Conservation (phyloP, 495 filamentous ascomycete genomes). For the Penicillium samsonianum region DNA sequence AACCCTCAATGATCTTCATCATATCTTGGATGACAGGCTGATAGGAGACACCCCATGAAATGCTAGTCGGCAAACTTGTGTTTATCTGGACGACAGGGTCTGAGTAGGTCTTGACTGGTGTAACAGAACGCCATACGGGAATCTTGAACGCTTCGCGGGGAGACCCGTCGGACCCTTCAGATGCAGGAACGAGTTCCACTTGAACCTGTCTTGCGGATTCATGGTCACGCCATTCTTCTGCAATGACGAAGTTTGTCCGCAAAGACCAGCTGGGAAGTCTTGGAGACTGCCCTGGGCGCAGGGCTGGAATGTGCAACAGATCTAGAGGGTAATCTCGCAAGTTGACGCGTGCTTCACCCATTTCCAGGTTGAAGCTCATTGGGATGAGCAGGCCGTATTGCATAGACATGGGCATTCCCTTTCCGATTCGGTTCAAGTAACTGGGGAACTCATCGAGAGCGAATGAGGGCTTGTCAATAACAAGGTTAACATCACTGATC, state of each 20-base stretch:
- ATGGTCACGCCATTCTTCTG: constrained; percentile 81
- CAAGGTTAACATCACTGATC: constrained; percentile 81
- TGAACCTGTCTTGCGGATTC: constrained; percentile 77
- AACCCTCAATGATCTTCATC: constrained; percentile 99
- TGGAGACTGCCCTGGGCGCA: constrained; percentile 75
- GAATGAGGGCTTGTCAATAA: constrained; percentile 93
- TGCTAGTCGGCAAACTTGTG: constrained; percentile 83
- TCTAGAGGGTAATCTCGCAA: constrained; percentile 93
- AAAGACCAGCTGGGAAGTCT: constrained; percentile 80
- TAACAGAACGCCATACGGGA: constrained; percentile 86
- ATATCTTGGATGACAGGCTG: constrained; percentile 99
- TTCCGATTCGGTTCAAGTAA: constrained; percentile 85
- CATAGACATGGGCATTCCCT: constrained; percentile 92
- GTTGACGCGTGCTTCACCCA: constrained; percentile 84
- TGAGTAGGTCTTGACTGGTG: constrained; percentile 95
- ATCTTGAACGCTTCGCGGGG: constrained; percentile 63
- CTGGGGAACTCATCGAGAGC: constrained; percentile 73
- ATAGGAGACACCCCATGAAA: constrained; percentile 96
- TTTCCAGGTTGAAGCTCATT: constrained; percentile 83
- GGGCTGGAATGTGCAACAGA: constrained; percentile 82
- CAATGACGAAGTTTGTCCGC: constrained; percentile 92
- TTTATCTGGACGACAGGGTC: constrained; percentile 90
- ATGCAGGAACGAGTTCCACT: constrained; percentile 82
- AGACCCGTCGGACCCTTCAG: constrained; percentile 48
- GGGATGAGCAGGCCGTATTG: constrained; percentile 86